Evolutionary conservation across 176 grass and related monocot genomes (phyloP).

Genomic region (Hordeum marinum): DNA sequence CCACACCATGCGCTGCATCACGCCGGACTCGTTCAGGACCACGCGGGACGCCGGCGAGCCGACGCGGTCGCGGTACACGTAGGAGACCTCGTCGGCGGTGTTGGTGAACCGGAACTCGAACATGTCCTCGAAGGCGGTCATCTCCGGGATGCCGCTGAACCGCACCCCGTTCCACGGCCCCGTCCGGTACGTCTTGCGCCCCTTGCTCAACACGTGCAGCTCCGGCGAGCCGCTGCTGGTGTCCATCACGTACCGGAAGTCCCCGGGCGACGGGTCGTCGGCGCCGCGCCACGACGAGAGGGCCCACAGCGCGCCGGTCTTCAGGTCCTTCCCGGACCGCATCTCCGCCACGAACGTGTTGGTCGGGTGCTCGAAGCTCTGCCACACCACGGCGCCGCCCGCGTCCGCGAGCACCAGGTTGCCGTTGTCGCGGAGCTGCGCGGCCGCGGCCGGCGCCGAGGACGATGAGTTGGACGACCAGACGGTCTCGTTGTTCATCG

Average conservation of each 20-base stretch:
- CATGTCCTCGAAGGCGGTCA: conserved; percentile 38
- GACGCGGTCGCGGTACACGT: conserved; percentile 15
- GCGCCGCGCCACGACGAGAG: conserved; percentile 48
- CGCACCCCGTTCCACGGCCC: conserved; percentile 50
- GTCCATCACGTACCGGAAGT: conserved; percentile 39
- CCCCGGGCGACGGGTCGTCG: conserved; percentile 42
- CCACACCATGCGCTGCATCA: conserved; percentile 53
- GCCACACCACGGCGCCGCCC: conserved; percentile 27
- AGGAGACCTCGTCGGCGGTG: conserved; percentile 27
- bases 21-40: conserved; percentile 35
- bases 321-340: conserved; percentile 16
- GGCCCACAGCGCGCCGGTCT: conserved; percentile 28
- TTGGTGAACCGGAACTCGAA: conserved; percentile 36
- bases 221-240: conserved; percentile 35
- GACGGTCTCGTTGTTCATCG: not conserved
- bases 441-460: not conserved
- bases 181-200: conserved; percentile 28
- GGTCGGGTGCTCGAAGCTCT: conserved; percentile 62
- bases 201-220: not conserved
- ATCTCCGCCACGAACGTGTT: conserved; percentile 49
- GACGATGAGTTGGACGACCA: conserved; percentile 31
- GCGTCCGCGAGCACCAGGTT: conserved; percentile 43
- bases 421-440: conserved; percentile 45
- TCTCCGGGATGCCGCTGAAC: conserved; percentile 54
- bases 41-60: conserved; percentile 24